Percentiles rank a stretch among this genome's conserved stretches.
These are phyloP conservation scores for Kodamaea kaohsiungensis DNA, from an alignment of 805 yeast genomes.

Conservation along the genomic window DNA sequence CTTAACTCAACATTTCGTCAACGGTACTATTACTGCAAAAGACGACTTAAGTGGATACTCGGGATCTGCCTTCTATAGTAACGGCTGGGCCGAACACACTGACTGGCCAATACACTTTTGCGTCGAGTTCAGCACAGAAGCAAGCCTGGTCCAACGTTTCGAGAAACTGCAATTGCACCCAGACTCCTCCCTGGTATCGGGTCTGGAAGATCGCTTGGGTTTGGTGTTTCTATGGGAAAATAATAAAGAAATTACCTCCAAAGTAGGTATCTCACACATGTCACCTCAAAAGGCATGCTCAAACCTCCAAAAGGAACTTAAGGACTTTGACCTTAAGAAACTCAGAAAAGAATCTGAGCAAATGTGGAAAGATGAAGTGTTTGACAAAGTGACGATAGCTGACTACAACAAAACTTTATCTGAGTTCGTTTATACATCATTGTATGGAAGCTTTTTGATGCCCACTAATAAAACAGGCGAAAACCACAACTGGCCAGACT, in stretches of 20 bases:
- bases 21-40: conserved; percentile 22
- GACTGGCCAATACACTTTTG: conserved; percentile 31
- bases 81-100: conserved; percentile 34
- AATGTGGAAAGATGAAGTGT: conserved; percentile 25
- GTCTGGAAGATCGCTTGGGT: neutral
- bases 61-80: conserved; percentile 25
- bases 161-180: neutral
- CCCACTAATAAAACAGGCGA: conserved; percentile 37
- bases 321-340: conserved; percentile 15
- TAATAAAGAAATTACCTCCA: conserved; percentile 10
- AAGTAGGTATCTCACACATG: conserved; percentile 32
- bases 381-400: conserved; percentile 19
- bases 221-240: conserved; percentile 23
- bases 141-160: conserved; percentile 10
- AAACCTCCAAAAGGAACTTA: conserved; percentile 21
- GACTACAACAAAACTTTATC: neutral
- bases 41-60: conserved; percentile 18
- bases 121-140: conserved; percentile 25
- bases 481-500: conserved; percentile 24
- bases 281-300: conserved; percentile 28
- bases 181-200: neutral
- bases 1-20: conserved; percentile 32
- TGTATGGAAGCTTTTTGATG: conserved; percentile 24
- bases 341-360: conserved; percentile 16
- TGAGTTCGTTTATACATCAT: neutral